phyloP scores from a whole-genome alignment of 305 asterid species.

The Solanum hybrid region DNA sequence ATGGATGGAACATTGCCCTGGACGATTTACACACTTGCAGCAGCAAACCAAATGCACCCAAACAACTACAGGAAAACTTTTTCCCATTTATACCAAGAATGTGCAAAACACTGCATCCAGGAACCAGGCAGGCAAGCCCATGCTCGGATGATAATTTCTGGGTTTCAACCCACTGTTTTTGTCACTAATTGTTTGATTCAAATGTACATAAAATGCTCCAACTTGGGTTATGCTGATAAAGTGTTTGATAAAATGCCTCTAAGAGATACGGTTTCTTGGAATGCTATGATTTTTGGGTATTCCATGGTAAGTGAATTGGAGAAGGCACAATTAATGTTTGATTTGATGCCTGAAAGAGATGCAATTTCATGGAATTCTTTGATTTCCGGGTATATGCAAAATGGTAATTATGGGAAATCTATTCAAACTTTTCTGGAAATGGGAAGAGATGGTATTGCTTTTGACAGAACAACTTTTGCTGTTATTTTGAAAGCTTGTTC shows the following conservation, averaged over 20 bases:
- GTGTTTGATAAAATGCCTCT: conserved; percentile 65
- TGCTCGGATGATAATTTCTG: conserved; percentile 54
- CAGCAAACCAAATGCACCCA: conserved; percentile 12
- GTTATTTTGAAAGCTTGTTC: conserved; percentile 62
- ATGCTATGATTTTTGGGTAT: conserved; percentile 63
- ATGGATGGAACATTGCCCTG: background rate
- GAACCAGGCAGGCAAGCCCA: conserved; percentile 65
- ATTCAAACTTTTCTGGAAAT: conserved; percentile 40
- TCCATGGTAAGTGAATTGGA: conserved; percentile 31
- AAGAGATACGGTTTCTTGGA: conserved; percentile 62
- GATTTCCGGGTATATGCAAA: conserved; percentile 70
- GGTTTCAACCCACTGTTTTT: conserved; percentile 65
- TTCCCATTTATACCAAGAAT: conserved; percentile 61
- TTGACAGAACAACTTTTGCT: conserved; percentile 61
- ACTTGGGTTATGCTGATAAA: conserved; percentile 35
- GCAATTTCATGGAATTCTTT: conserved; percentile 79
- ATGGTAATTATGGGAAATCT: conserved; percentile 34
- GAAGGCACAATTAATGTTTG: conserved; percentile 37
- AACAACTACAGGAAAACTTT: conserved; percentile 38
- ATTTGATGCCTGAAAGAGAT: conserved; percentile 63
- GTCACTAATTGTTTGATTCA: conserved; percentile 74
- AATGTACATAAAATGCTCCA: conserved; percentile 45
- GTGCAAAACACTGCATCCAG: conserved; percentile 41
- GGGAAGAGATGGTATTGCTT: conserved; percentile 48
- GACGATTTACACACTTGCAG: conserved; percentile 18